A percentile compares a stretch with the other conserved stretches of the same genome.
Conservation (phyloP, 306 rosid genomes). For the Cyclanthera cordifolia region DNA sequence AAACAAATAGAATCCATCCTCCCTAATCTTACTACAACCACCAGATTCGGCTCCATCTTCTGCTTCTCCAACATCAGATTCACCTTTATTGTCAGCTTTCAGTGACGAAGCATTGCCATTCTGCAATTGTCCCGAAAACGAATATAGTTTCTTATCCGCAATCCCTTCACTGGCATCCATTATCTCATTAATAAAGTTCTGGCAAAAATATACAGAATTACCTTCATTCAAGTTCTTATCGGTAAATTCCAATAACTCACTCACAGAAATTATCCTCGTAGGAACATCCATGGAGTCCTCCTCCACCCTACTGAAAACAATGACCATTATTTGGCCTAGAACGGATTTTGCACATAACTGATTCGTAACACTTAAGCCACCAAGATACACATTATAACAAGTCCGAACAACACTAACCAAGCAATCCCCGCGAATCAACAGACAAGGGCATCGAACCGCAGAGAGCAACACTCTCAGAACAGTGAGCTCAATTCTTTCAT, state of each 20-base stretch:
- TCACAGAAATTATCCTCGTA: constrained; percentile 46
- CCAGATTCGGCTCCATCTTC: constrained; percentile 28
- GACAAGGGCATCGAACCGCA: constrained; percentile 65
- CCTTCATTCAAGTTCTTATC: constrained; percentile 97
- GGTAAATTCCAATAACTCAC: constrained; percentile 72
- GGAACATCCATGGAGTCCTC: constrained; percentile 53
- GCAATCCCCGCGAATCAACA: constrained; percentile 71
- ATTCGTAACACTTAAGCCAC: constrained; percentile 84
- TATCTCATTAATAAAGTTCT: constrained; percentile 74
- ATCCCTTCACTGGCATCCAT: constrained; percentile 62
- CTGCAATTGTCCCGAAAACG: constrained; percentile 19
- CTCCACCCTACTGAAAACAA: constrained; percentile 67
- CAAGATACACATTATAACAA: constrained; percentile 91
- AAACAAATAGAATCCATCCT: constrained; percentile 83
- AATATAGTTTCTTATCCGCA: constrained; percentile 18
- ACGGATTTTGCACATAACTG: constrained; percentile 99
- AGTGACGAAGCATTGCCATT: constrained; percentile 21
- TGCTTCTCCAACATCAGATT: constrained; percentile 23
- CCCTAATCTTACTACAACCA: constrained; percentile 68
- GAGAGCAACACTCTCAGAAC: constrained; percentile 72
- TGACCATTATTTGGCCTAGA: constrained; percentile 82
- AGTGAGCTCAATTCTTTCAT: constrained; percentile 66
- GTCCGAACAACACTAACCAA: constrained; percentile 74
- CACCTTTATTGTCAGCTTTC: constrained; percentile 21
- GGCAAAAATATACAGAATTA: constrained; percentile 63